Evolutionary conservation across 768 basidiomycete species (phyloP).

Genomic region (Mycena metata): DNA sequence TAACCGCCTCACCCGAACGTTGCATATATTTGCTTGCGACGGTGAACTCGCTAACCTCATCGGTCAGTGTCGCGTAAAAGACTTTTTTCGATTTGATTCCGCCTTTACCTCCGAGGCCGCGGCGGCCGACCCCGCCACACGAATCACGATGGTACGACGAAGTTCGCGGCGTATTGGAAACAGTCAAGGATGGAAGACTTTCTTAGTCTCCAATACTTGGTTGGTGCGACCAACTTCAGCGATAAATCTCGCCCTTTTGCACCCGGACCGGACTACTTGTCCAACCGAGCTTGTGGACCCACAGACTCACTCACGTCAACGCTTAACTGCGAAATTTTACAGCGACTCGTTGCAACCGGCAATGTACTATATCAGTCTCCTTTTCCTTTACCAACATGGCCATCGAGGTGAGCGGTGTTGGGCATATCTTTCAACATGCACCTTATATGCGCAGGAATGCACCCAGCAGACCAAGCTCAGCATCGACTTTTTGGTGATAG

Average conservation of each 20-base stretch:
- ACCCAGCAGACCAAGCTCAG: constrained; percentile 41
- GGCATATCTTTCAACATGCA: background rate
- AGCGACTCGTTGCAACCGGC: background rate
- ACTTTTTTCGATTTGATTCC: constrained; percentile 5
- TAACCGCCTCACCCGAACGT: background rate
- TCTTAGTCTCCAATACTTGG: background rate
- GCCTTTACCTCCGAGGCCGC: background rate
- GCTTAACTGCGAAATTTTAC: background rate
- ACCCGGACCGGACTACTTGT: background rate
- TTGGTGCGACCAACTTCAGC: background rate
- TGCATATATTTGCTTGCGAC: constrained; percentile 8
- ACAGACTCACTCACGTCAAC: constrained; percentile 5
- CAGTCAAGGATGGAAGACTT: background rate
- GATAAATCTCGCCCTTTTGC: background rate
- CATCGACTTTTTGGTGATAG: constrained; percentile 54
- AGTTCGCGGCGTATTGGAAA: background rate
- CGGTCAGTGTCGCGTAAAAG: background rate
- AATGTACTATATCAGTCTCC: background rate
- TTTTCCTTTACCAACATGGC: constrained; percentile 14
- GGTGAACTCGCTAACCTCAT: constrained; percentile 3
- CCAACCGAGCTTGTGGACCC: background rate
- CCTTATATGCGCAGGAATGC: background rate
- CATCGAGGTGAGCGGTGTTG: constrained; percentile 10
- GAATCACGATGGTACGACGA: background rate
- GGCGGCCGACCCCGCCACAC: background rate